Base-by-base conservation (phyloP, 331 rosid genomes). In the Quercus tomentella region DNA sequence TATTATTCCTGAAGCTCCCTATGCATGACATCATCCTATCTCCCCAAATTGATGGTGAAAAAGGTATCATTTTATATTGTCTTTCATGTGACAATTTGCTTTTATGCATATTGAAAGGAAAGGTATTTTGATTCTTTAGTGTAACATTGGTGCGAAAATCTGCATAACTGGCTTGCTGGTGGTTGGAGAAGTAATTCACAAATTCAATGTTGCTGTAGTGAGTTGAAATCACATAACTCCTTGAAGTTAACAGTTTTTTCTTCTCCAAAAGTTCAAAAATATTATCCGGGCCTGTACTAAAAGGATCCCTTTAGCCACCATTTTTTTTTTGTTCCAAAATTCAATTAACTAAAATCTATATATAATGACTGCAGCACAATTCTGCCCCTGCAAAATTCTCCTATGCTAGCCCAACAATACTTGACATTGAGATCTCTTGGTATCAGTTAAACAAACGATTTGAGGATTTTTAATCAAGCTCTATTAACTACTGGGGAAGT, bases 371-470 rank as follows among this genome's bases (percentile, higher is more conserved):
- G 31, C 60, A 8, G 43, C 22, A 23, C 28, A 45, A n/a, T 70
- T 54, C 51, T n/a, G 23, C n/a, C 76, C 80, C 62, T 81, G 18
- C 77, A 93, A 96, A 88, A 85, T 79, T 93, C 97, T 11, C 89
- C 94, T 15, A 93, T 93, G 97, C 78, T 93, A 17, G 97, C 97
- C 41, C 83, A 82, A 45, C 88, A 71, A 80, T 93, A 91, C 80
- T 84, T 93, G 82, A 91, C 76, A 72, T 74, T 93, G 86, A 87
- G 97, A 82, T 89, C 97, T 14, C 91, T 93, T 28, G 97, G 41
- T 35, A 35, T 35, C 9, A 35, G 41, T 6, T 6, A 35, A 35
- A 6, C 41, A 35, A 35, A 7, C 41, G 41, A 35, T 35, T 35
- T 35, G 41, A 35, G 41, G 2, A 35, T 0, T 6, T 35, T 35